These are phyloP conservation scores for Chalciporus chontae DNA, from an alignment of 768 basidiomycete species.

Conservation along the genomic window DNA sequence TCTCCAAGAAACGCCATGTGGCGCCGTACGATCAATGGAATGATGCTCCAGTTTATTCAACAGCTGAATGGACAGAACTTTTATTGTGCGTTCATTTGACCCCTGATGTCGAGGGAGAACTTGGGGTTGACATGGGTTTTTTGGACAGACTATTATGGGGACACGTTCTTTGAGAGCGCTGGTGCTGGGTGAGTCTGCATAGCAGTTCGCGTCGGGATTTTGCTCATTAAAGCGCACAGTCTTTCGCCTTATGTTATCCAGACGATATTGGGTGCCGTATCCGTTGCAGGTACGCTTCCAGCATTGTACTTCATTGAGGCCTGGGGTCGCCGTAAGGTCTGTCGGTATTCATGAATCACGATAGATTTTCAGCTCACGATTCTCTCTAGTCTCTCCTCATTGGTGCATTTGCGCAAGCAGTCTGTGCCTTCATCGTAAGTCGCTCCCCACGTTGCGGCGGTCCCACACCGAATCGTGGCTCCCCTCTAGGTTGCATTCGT, in stretches of 20 bases:
- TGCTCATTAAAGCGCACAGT: constrained; percentile 25
- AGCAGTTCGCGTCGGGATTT: neutral
- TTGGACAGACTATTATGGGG: constrained; percentile 68
- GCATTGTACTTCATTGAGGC: constrained; percentile 66
- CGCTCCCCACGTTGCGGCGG: neutral
- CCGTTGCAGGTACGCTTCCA: constrained; percentile 68
- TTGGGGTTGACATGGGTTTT: constrained; percentile 6
- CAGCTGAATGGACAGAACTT: constrained; percentile 81
- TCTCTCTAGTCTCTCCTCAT: constrained; percentile 54
- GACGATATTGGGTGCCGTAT: constrained; percentile 69
- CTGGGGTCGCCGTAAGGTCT: constrained; percentile 67
- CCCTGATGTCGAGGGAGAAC: constrained; percentile 2
- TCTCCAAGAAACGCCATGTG: constrained; percentile 62
- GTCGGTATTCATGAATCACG: constrained; percentile 1
- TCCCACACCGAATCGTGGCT: neutral
- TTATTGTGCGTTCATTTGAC: constrained; percentile 46
- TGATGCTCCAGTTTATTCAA: constrained; percentile 81
- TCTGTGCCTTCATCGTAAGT: constrained; percentile 59
- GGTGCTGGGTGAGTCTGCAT: constrained; percentile 50
- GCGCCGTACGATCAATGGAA: constrained; percentile 75
- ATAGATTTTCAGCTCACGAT: neutral
- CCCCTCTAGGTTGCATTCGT: constrained; percentile 58
- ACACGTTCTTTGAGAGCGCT: constrained; percentile 76
- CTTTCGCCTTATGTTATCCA: constrained; percentile 73
- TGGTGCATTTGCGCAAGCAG: constrained; percentile 58